phyloP scores from a whole-genome alignment of 2,329 filamentous ascomycete species.

The Colletotrichum lentis region DNA sequence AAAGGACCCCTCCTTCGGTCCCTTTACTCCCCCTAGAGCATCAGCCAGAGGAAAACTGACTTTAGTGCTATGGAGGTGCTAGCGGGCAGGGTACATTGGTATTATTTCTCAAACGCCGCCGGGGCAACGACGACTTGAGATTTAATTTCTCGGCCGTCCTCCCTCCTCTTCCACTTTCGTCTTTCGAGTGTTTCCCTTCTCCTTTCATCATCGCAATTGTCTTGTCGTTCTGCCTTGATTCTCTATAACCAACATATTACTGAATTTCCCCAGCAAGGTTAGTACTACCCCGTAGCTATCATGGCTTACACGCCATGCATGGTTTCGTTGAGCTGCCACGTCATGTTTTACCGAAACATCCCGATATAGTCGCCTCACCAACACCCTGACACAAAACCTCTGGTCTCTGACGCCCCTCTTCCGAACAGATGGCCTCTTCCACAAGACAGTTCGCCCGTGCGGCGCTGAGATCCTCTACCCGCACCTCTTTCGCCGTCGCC shows the following conservation, averaged over 20 bases:
- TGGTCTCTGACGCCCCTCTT: background rate
- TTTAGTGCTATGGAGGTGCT: slow-evolving; percentile 2
- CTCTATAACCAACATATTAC: slow-evolving; percentile 1
- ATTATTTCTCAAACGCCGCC: slow-evolving; percentile 35
- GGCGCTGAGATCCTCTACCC: slow-evolving; percentile 66
- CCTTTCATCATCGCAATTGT: slow-evolving; percentile 5
- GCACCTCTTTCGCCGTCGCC: slow-evolving; percentile 66
- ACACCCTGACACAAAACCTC: background rate
- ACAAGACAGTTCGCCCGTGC: slow-evolving; percentile 62
- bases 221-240: slow-evolving; percentile 18
- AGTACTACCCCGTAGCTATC: slow-evolving; percentile 1
- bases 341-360: slow-evolving; percentile 6
- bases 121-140: slow-evolving; percentile 26
- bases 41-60: slow-evolving; percentile 9
- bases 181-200: background rate
- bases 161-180: background rate
- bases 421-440: slow-evolving; percentile 32
- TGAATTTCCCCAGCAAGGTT: slow-evolving; percentile 26
- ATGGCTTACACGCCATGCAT: slow-evolving; percentile 17
- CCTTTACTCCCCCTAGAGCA: slow-evolving; percentile 7
- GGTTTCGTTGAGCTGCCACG: slow-evolving; percentile 18
- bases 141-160: slow-evolving; percentile 16
- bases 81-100: slow-evolving; percentile 13
- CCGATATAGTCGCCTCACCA: slow-evolving; percentile 3
- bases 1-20: slow-evolving; percentile 6